Base-by-base conservation (phyloP, 2,329 filamentous ascomycete genomes). In the Arachnopeziza araneosa region DNA sequence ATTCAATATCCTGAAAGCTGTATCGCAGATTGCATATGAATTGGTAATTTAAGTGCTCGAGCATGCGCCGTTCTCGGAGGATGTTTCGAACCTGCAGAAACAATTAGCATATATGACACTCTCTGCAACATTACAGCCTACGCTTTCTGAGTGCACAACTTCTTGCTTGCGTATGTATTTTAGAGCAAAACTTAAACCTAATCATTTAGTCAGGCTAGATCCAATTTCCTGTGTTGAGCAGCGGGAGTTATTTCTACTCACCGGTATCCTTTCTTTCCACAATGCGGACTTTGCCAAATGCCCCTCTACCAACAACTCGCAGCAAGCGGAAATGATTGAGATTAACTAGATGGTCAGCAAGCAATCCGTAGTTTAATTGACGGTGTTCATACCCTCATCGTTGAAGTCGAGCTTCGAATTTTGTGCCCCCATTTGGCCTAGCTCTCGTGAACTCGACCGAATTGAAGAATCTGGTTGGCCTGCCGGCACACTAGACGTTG, bases 11-110 rank as follows among this genome's bases (percentile, higher is more conserved):
- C 77, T 99, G 95, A 74, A 99, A 99, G 77, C 93, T 97, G 78
- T 98, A 99, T 70, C 95, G 90, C 80, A 99, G 79, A 76, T 99
- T 99, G 80, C 93, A 98, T 68, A 99, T 89, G 75, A 98, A 99
- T 24, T 93, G 92, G 72, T 99, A 95, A 74, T 96, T 97, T 70
- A 99, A 83, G 75, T 98, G 92, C 78, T 99, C 93, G 72, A 99
- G 84, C 95, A 99, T 99, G 73, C 93, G 87, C 65, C 95, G 86
- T 80, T 99, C 95, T 69, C 95, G 88, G 72, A 99, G 95, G 68
- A 99, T 99, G 75, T 99, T 99, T 71, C 93, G 89, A 63, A 98
- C 95, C 36, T 44, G 12, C 10, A 44, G 17, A 19, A 44, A 44
- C 17, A 19, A 17, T 44, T 17, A 44, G 17, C 6, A 44, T 19